Percentiles rank a stretch among this genome's conserved stretches.
These are phyloP conservation scores for Drechslerella coelobrocha DNA, from an alignment of 2,329 filamentous ascomycete genomes.

Conservation along the genomic window DNA sequence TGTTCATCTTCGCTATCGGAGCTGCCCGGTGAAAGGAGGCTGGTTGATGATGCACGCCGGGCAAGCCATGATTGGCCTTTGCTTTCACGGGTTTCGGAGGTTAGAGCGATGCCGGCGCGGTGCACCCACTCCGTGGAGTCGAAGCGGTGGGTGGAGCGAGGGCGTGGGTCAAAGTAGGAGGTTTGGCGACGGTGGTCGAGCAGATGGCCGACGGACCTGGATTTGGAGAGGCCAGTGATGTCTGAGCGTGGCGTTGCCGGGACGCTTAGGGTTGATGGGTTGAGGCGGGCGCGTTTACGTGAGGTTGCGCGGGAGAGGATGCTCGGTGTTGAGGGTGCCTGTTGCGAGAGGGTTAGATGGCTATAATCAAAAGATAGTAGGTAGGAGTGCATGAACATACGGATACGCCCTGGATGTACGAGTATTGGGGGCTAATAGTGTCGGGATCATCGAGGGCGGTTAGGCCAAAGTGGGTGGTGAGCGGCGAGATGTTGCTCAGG, in stretches of 20 bases:
- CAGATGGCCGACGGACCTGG: conserved; percentile 70
- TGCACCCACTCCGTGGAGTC: conserved; percentile 71
- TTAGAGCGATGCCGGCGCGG: conserved; percentile 69
- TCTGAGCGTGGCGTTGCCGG: conserved; percentile 52
- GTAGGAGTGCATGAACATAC: conserved; percentile 20
- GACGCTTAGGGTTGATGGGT: conserved; percentile 57
- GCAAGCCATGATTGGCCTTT: conserved; percentile 74
- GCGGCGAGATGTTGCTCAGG: conserved; percentile 69
- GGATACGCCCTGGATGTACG: conserved; percentile 51
- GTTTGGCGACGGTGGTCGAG: conserved; percentile 51
- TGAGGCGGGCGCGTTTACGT: conserved; percentile 62
- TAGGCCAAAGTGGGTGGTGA: conserved; percentile 69
- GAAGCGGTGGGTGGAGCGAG: conserved; percentile 52
- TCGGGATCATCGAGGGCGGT: conserved; percentile 62
- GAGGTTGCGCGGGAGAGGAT: conserved; percentile 68
- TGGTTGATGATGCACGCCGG: conserved; percentile 71
- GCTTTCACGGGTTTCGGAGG: conserved; percentile 69
- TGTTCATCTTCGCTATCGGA: conserved; percentile 61
- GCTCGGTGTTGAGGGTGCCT: conserved; percentile 70
- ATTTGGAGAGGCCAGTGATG: conserved; percentile 63
- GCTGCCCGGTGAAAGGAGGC: conserved; percentile 65
- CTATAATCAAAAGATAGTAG: conserved; percentile 53
- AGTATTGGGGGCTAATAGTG: conserved; percentile 57
- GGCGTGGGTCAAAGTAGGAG: conserved; percentile 30
- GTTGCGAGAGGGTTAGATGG: conserved; percentile 63